phyloP scores from a whole-genome alignment of 202 grass and related monocot genomes.

The Setaria italica region DNA sequence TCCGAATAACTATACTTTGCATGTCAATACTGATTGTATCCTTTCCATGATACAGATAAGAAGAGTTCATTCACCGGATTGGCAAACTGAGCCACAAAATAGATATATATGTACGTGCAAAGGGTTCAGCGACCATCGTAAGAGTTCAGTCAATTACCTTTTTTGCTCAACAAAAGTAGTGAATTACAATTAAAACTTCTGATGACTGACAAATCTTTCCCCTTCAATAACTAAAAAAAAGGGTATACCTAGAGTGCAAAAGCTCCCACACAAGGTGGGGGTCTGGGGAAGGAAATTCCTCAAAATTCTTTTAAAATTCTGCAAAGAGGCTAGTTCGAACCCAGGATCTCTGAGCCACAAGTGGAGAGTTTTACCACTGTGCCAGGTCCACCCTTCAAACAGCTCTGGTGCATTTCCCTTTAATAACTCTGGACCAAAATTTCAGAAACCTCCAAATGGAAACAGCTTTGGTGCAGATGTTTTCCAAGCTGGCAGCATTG shows the following conservation, averaged over 20 bases:
- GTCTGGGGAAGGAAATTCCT: too few relatives aligned
- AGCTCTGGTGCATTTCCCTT: too few relatives aligned
- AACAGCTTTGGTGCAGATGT: slow-evolving; percentile 56
- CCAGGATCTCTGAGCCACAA: too few relatives aligned
- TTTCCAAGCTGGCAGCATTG: slow-evolving; percentile 71
- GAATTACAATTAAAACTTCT: background rate
- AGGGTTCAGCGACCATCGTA: slow-evolving; percentile 69
- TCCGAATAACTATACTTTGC: background rate
- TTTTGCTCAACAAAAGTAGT: slow-evolving; percentile 9
- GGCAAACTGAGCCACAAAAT: slow-evolving; percentile 61
- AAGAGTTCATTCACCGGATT: slow-evolving; percentile 60
- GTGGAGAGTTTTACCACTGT: too few relatives aligned
- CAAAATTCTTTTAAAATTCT: too few relatives aligned
- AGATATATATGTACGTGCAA: slow-evolving; percentile 48
- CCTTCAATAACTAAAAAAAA: slow-evolving; percentile 46
- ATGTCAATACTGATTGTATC: slow-evolving; percentile 41
- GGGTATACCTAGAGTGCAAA: too few relatives aligned
- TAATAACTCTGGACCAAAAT: too few relatives aligned
- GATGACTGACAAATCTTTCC: background rate
- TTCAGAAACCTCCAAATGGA: too few relatives aligned
- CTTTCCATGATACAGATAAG: slow-evolving; percentile 47
- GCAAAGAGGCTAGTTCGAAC: too few relatives aligned
- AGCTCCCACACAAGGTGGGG: too few relatives aligned
- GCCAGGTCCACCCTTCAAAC: too few relatives aligned
- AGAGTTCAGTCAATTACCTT: slow-evolving; percentile 22